Percentiles rank a stretch among this genome's conserved stretches.
Conservation (phyloP, 192 early-diverging fungal genomes). For the Coemansia sp. region DNA sequence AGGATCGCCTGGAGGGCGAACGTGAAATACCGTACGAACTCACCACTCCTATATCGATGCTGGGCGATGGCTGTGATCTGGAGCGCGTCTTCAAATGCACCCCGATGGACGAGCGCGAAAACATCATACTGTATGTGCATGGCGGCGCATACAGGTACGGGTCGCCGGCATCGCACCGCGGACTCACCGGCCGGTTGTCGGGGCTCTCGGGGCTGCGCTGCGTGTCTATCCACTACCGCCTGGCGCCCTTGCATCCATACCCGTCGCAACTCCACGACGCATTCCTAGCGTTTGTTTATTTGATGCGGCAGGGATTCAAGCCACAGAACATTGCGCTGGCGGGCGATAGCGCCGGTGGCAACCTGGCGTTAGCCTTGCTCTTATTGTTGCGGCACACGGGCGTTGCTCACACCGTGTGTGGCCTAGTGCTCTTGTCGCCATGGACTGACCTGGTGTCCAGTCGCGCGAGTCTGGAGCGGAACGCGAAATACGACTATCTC, state of each 20-base stretch:
- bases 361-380: constrained; percentile 60
- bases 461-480: constrained; percentile 18
- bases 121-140: constrained; percentile 73
- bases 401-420: constrained; percentile 44
- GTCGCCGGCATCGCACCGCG: constrained; percentile 53
- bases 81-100: constrained; percentile 16
- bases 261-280: constrained; percentile 69
- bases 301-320: constrained; percentile 59
- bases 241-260: constrained; percentile 43
- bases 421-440: constrained; percentile 59
- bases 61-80: background rate
- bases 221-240: constrained; percentile 47
- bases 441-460: constrained; percentile 25
- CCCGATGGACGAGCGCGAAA: constrained; percentile 32
- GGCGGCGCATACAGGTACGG: constrained; percentile 70
- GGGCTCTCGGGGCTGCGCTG: constrained; percentile 42
- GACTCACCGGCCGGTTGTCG: constrained; percentile 55
- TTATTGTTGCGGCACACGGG: constrained; percentile 62
- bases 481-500: constrained; percentile 34
- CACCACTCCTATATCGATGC: constrained; percentile 12
- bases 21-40: constrained; percentile 26
- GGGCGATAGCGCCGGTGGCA: constrained; percentile 76
- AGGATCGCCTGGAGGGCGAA: constrained; percentile 1
- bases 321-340: constrained; percentile 62
- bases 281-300: constrained; percentile 55